Conservation (phyloP, 768 basidiomycete genomes). For the Pulveroboletus sp. region DNA sequence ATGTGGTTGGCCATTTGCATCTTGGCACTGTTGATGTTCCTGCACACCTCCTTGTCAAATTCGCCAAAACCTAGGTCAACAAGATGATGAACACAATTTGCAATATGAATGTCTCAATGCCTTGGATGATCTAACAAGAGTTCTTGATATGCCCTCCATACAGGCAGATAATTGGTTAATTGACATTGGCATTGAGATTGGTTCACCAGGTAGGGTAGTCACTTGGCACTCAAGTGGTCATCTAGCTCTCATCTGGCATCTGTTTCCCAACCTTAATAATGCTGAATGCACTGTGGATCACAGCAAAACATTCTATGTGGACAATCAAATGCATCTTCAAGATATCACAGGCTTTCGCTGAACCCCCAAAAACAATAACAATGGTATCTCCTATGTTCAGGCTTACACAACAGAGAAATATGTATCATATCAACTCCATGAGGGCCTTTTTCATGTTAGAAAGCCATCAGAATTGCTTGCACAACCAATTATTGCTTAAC, state of each 20-base stretch:
- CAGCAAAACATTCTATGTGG: accelerated
- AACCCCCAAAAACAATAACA: neutral
- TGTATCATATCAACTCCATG: slow-evolving; percentile 8
- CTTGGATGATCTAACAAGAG: neutral
- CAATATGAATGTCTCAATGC: neutral
- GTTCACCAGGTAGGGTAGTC: neutral
- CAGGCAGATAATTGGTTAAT: neutral
- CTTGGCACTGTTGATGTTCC: neutral
- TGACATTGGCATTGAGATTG: neutral
- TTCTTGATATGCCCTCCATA: neutral
- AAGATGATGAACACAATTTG: neutral
- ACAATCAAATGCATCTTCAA: slow-evolving; percentile 6
- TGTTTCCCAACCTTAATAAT: neutral
- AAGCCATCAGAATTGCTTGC: neutral
- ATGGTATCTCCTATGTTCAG: neutral
- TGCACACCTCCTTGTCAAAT: neutral
- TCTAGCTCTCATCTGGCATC: accelerated
- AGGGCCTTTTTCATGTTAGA: neutral
- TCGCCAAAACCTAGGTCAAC: neutral
- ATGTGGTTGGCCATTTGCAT: neutral
- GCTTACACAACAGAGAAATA: slow-evolving; percentile 10
- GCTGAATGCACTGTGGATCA: accelerated
- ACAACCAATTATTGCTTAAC: neutral
- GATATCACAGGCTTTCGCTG: slow-evolving; percentile 5
- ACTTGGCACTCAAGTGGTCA: neutral